Evolutionary conservation across 768 basidiomycete genomes (phyloP), one percentile per base, ranked within the genome.

Genomic region (Cyclocybe cylindracea): DNA sequence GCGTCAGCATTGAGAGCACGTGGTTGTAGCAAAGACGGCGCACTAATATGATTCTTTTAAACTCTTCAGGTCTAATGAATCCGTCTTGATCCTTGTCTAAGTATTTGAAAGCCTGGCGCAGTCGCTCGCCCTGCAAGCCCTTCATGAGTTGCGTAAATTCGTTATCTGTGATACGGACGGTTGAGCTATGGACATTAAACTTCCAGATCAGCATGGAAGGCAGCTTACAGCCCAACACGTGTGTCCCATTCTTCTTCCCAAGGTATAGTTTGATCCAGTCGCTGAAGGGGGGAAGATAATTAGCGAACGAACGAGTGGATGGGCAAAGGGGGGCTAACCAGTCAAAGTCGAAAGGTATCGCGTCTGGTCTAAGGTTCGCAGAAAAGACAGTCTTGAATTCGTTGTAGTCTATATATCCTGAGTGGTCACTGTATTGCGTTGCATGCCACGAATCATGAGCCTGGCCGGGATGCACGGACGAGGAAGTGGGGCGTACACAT

Each of bases 141-240:
- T 98, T 98, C 93, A 99, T 97, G 53, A 98, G 75, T 73, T 98
- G 95, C 31, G 94, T 97, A 73, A 98, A 98, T 70, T 98, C 95
- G 66, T 90, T 90, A 74, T 95, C 90, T 94, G 60, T 7, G 41
- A 45, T 37, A 32, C 5, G 2, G 4, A 33, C 50, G 10, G 44
- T 40, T 45, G 34, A 50, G 50, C 35, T 5, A 42, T 24, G n/a
- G 7, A 3, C 36, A 55, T 36, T 37, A 46, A 31, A 32, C 39
- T 44, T n/a, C 8, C 10, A 37, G 18, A 14, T 29, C n/a, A 51
- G 11, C n/a, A 29, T 40, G n/a, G 8, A 24, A 37, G 14, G 40
- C 5, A 78, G 43, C 89, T 62, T 62, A 94, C 94, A 97, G 72
- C 93, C 93, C 50, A 97, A 78, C 53, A 95, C 93, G 66, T 94